A percentile compares a stretch with the other conserved stretches of the same genome.
phyloP scores from a whole-genome alignment of 345 rosid species.

The Moricandia arvensis region DNA sequence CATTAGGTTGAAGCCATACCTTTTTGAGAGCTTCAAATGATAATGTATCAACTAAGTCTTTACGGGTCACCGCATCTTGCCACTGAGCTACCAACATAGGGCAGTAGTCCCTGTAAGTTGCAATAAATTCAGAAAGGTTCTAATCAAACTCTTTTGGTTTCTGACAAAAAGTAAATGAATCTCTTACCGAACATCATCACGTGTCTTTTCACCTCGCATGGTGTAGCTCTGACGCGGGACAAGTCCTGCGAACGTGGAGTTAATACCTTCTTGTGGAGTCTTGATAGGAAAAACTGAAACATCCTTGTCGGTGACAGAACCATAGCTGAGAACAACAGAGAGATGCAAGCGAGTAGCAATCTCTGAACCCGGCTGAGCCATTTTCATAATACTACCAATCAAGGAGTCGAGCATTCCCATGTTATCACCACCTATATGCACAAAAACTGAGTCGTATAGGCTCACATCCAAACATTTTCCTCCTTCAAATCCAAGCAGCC shows the following conservation, averaged over 20 bases:
- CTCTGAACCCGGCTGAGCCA: constrained; percentile 59
- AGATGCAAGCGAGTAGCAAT: constrained; percentile 63
- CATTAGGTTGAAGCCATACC: constrained; percentile 40
- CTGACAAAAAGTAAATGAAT: no score
- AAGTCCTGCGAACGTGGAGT: constrained; percentile 44
- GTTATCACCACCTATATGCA: constrained; percentile 47
- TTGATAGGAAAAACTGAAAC: constrained; percentile 42
- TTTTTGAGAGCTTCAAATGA: constrained; percentile 68
- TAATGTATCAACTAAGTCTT: constrained; percentile 59
- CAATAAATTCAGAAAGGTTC: not conserved
- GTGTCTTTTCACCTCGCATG: constrained; percentile 67
- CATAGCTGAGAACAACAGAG: constrained; percentile 75
- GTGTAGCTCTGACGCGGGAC: constrained; percentile 81
- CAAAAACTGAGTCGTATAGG: constrained; percentile 64
- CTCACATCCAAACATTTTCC: constrained; percentile 50
- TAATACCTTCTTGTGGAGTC: constrained; percentile 32
- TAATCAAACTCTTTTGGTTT: constrained; percentile 8
- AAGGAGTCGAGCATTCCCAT: constrained; percentile 48
- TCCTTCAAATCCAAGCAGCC: constrained; percentile 67
- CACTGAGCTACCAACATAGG: constrained; percentile 89
- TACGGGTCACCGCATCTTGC: constrained; percentile 89
- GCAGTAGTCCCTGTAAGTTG: constrained; percentile 59
- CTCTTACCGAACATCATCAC: constrained; percentile 74
- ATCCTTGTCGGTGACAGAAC: constrained; percentile 45
- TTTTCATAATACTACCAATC: constrained; percentile 48